Base-by-base conservation (phyloP, 306 rosid genomes). In the Glycine tomentella region DNA sequence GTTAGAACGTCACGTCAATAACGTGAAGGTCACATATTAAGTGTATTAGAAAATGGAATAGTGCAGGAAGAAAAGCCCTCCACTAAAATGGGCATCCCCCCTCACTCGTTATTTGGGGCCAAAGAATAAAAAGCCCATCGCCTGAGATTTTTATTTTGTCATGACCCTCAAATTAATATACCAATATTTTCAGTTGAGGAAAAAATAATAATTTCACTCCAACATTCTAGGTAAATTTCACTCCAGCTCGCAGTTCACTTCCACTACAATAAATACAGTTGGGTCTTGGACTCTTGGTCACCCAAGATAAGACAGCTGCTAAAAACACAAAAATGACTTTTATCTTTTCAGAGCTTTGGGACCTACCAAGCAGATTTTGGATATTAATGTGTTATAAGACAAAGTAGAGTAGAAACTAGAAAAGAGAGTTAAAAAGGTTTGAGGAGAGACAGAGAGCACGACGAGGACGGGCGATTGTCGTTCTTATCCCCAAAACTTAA, bases 401-500 rank as follows among this genome's bases (percentile, higher is more conserved):
- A 76, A 72, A 50, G 49, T 10, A 57, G 59, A 82, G 50, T 11
- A 38, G 52, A 61, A 33, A 59, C 31, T 25, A 25, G 31, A 25
- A 25, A 25, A 25, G 2, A 25, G 31, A 25, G 31, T 25, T 25
- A 25, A 1, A 25, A 25, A 25, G 31, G 31, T 25, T 25, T 25
- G 31, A 25, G 31, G 31, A 25, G 31, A 25, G 31, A 25, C 38
- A 46, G 38, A 55, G 16, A 25, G 38, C 31, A 12, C 66, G 44
- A 15, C 10, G 20, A 48, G 58, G 36, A 7, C 49, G 42, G 69
- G 55, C 9, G 20, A 52, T 42, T 73, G 67, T 52, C 61, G 70
- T 81, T 72, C 87, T 84, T 79, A 57, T 84, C 87, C n/a, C 69
- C 53, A 25, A 84, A 48, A 58, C 74, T n/a, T 72, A 16, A 25